Evolutionary conservation across 2,329 filamentous ascomycete species (phyloP).

Genomic region (Trichoderma harzianum): DNA sequence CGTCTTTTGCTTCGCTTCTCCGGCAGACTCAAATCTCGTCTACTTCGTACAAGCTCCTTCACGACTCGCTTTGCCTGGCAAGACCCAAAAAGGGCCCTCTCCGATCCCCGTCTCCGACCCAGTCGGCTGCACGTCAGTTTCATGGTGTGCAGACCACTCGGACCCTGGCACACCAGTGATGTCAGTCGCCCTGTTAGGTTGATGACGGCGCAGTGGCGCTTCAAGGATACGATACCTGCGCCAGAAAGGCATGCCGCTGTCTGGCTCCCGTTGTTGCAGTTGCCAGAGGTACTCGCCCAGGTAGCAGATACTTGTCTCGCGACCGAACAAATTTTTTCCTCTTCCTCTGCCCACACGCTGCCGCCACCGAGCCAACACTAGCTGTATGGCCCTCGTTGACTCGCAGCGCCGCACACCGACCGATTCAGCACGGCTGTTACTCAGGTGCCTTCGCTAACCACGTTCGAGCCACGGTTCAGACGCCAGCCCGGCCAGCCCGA

Average conservation of each 20-base stretch:
- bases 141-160: constrained; percentile 9
- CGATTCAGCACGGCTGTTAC: neutral
- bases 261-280: neutral
- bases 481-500: constrained; percentile 14
- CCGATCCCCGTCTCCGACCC: constrained; percentile 1
- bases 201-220: constrained; percentile 17
- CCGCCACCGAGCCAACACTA: constrained; percentile 6
- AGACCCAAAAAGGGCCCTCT: neutral
- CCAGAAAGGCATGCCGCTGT: neutral
- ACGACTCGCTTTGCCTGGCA: neutral
- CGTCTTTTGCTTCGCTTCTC: neutral
- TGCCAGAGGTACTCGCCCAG: neutral
- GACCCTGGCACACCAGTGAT: constrained; percentile 15
- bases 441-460: neutral
- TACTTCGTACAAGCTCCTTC: neutral
- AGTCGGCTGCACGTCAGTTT: constrained; percentile 19
- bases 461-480: neutral
- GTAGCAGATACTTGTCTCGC: constrained; percentile 2
- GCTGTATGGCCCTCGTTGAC: neutral
- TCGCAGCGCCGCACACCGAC: constrained; percentile 5
- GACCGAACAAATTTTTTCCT: neutral
- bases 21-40: neutral
- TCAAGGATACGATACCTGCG: constrained; percentile 6
- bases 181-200: constrained; percentile 19
- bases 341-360: neutral